A percentile compares a stretch with the other conserved stretches of the same genome.
phyloP scores from a whole-genome alignment of 352 stramenopile genomes.

The Pythium plurisporium region DNA sequence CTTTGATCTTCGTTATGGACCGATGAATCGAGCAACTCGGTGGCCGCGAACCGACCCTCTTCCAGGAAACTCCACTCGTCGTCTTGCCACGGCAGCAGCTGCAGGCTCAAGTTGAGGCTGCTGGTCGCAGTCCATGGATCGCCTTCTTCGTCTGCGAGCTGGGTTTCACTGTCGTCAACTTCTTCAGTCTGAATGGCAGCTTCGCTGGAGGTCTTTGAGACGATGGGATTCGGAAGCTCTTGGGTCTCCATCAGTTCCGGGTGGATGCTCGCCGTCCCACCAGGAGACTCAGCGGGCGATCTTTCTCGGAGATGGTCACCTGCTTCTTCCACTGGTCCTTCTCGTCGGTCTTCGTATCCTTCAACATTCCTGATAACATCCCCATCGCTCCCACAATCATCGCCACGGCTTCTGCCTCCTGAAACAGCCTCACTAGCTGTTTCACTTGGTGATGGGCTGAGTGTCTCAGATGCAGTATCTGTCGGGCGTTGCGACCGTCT shows the following conservation, averaged over 20 bases:
- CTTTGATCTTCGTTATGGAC: conserved; percentile 21
- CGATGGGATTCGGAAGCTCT: not conserved
- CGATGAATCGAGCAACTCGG: conserved; percentile 9
- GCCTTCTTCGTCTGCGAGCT: not conserved
- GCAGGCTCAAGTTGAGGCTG: not conserved
- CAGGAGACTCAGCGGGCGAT: too few species aligned
- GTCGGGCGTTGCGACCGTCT: not conserved
- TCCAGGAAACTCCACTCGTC: conserved; percentile 46
- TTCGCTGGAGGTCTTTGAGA: not conserved
- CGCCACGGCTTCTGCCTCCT: not conserved
- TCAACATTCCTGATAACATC: not conserved
- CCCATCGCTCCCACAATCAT: too few species aligned
- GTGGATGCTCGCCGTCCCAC: not conserved
- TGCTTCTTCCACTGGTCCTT: too few species aligned
- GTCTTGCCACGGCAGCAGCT: conserved; percentile 31
- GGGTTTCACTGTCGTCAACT: not conserved
- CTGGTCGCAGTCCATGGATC: not conserved
- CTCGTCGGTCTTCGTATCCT: not conserved
- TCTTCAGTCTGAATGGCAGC: not conserved
- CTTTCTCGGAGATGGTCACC: too few species aligned
- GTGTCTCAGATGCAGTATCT: not conserved
- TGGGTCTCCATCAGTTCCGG: not conserved
- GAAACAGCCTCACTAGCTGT: not conserved
- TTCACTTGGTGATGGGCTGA: not conserved
- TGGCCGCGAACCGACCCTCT: conserved; percentile 30